phyloP scores from a whole-genome alignment of 768 basidiomycete genomes.

The Lenzites betulinus region DNA sequence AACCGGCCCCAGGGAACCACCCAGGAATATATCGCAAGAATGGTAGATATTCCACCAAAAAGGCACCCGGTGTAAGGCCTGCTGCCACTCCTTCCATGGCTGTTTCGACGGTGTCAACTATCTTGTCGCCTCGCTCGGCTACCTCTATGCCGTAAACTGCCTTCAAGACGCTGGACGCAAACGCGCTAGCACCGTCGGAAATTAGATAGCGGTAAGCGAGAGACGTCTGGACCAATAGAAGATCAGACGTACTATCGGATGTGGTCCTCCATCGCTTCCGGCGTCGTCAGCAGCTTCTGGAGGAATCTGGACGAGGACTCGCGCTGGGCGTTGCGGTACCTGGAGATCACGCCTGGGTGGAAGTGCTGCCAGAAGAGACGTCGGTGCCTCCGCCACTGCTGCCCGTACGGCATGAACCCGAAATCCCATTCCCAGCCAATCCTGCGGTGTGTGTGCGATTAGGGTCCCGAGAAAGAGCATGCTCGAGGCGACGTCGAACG shows the following conservation, averaged over 20 bases:
- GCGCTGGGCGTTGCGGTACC: conserved; percentile 35
- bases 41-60: conserved; percentile 20
- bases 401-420: conserved; percentile 42
- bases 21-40: conserved; percentile 24
- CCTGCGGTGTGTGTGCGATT: neutral
- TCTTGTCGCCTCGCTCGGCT: conserved; percentile 12
- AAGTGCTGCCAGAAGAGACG: conserved; percentile 45
- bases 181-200: conserved; percentile 1
- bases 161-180: conserved; percentile 20
- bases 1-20: conserved; percentile 32
- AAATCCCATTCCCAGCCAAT: conserved; percentile 46
- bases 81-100: conserved; percentile 14
- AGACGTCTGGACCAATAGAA: neutral
- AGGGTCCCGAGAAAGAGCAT: neutral
- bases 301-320: conserved; percentile 35
- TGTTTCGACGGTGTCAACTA: conserved; percentile 1
- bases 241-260: conserved; percentile 38
- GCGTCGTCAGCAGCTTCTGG: conserved; percentile 32
- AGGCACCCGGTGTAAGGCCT: conserved; percentile 14
- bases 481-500: neutral
- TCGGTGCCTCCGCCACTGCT: conserved; percentile 43
- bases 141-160: conserved; percentile 22
- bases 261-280: conserved; percentile 38
- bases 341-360: conserved; percentile 33
- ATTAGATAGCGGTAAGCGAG: neutral